Base-by-base conservation (phyloP, 2,329 filamentous ascomycete genomes). In the Aspergillus sp. region DNA sequence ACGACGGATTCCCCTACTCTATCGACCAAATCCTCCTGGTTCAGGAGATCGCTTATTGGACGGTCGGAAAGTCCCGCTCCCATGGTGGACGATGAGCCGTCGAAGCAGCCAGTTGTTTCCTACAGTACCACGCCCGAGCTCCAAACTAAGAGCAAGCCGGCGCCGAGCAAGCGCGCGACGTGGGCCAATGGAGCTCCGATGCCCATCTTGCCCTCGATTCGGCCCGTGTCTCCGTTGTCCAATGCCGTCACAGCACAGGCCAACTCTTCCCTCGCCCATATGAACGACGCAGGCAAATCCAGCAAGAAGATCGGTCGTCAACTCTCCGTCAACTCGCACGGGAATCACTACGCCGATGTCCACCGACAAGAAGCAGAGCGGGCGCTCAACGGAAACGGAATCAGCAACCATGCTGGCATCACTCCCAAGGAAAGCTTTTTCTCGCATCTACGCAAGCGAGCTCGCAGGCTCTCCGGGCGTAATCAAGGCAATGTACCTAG, bases 371-470 rank as follows among this genome's bases (percentile, higher is more conserved):
- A 98, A 76, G 92, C 94, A 14, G 94, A 98, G 76, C 85, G 91
- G 63, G 92, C 92, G 42, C 83, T 98, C 50, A 97, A 92, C 72
- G 95, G 93, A 55, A 88, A 89, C 69, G 85, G 84, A 36, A 90
- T 88, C 22, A 81, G 93, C 24, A 87, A 85, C 16, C 95, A 92
- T 6, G 91, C 89, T 0, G 88, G 85, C 36, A 42, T 42, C 68
- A 90, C 85, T 18, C 90, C 92, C 49, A 96, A 96, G 72, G 95
- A 99, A 75, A 92, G 95, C 76, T 99, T 99, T 81, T 99, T 99
- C 78, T 98, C 95, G 0, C 95, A 99, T 73, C 84, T 99, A 7
- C 87, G 95, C 58, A 99, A 99, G 78, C 89, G 94, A 54, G 95
- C 96, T 29, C 87, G 95, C 67, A 86, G 95, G 66, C 88, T 99